A percentile compares a stretch with the other conserved stretches of the same genome.
These are phyloP conservation scores for Rhynchospora breviuscula DNA, from an alignment of 176 grass and related monocot species.

Conservation along the genomic window DNA sequence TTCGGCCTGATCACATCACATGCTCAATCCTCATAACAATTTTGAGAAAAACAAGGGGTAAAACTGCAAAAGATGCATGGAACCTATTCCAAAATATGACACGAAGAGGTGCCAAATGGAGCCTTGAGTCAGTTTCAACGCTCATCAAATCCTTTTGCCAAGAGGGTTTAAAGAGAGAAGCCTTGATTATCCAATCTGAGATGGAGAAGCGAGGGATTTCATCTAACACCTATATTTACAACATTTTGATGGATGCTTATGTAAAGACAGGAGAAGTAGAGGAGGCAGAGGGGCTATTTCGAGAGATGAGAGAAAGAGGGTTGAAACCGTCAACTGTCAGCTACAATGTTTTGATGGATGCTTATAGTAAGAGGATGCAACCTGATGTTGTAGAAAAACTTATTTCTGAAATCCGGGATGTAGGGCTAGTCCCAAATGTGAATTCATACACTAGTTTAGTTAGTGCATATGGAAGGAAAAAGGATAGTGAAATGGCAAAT, in stretches of 20 bases:
- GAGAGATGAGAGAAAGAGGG: slow-evolving; percentile 72
- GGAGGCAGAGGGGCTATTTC: slow-evolving; percentile 76
- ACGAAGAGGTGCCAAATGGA: slow-evolving; percentile 80
- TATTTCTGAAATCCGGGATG: slow-evolving; percentile 59
- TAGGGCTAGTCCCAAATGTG: slow-evolving; percentile 57
- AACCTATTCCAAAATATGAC: slow-evolving; percentile 70
- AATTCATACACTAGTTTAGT: slow-evolving; percentile 73
- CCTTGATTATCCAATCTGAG: slow-evolving; percentile 77
- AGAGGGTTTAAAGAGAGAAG: slow-evolving; percentile 69
- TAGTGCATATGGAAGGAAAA: slow-evolving; percentile 68
- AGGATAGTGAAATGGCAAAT: slow-evolving; percentile 71
- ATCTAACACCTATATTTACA: slow-evolving; percentile 61
- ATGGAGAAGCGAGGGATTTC: slow-evolving; percentile 84
- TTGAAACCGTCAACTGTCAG: slow-evolving; percentile 48
- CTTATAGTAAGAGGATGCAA: slow-evolving; percentile 85
- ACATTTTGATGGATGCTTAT: slow-evolving; percentile 56
- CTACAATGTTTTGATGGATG: slow-evolving; percentile 91
- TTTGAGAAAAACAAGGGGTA: slow-evolving; percentile 45
- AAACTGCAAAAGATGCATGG: slow-evolving; percentile 84
- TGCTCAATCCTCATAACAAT: slow-evolving; percentile 66
- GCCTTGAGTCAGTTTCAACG: slow-evolving; percentile 43
- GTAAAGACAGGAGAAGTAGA: slow-evolving; percentile 63
- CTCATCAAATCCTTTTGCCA: slow-evolving; percentile 73
- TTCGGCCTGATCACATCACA: slow-evolving; percentile 58
- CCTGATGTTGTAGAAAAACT: slow-evolving; percentile 62